Evolutionary conservation across 1,139 yeast genomes (phyloP), one percentile per base, ranked within the genome.

Genomic region (Pichia sp.): DNA sequence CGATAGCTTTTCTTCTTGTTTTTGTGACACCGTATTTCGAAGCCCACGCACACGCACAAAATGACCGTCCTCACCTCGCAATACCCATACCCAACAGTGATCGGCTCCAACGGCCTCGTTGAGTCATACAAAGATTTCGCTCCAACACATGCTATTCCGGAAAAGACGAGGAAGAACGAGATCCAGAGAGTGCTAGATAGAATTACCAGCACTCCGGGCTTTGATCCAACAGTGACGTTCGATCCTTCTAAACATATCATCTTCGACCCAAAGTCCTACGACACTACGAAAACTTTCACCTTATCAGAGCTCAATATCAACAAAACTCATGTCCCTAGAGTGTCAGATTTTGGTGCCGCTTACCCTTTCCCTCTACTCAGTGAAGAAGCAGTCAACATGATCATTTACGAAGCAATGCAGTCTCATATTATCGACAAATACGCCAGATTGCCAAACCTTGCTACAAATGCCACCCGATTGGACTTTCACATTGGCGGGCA

Each of bases 241-340:
- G 79, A 76, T 50, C 81, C 83, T 1, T 58, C 61, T 16, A 70
- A 67, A 51, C 84, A 80, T 63, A 67, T 80, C 49, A 65, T 70
- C 30, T 78, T 71, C 61, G 71, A 73, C 46, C 69, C 73, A 33
- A 70, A 67, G 14, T 71, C 68, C 46, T 71, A 69, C 6, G 58
- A 63, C 10, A 63, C 66, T 17, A 76, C 80, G 12, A 71, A 75
- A 57, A 72, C 79, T 61, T 63, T 77, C 45, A 77, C 83, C 4
- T 73, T 80, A 75, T 75, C 50, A 10, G 60, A 58, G 9, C 30
- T 58, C 2, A 63, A 64, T 3, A 71, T 72, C 48, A 58, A 52
- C 5, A 70, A 68, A 54, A 71, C 73, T 2, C 71, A 71, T 50
- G 63, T 64, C 2, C 64, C 65, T 8, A 64, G 68, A 2, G 63